phyloP scores from a whole-genome alignment of 1,284 basidiomycete genomes.

The Ceratobasidium sp. region DNA sequence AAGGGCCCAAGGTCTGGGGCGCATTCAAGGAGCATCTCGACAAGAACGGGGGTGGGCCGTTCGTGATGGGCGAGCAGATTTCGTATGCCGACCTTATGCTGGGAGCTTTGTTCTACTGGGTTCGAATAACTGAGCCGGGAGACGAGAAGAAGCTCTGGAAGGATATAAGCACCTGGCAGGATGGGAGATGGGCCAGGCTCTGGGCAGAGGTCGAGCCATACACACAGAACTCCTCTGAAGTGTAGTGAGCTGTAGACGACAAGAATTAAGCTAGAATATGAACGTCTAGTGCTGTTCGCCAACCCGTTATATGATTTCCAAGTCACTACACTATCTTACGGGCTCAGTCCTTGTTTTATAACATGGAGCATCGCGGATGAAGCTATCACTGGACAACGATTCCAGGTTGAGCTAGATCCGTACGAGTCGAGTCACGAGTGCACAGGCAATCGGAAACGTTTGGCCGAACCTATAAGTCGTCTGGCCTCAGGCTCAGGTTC shows the following conservation, averaged over 20 bases:
- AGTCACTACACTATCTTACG: conserved; percentile 46
- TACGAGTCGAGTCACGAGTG: too few species aligned
- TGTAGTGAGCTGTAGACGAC: background rate
- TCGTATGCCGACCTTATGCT: conserved; percentile 16
- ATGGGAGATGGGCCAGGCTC: conserved; percentile 8
- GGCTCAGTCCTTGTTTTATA: conserved; percentile 61
- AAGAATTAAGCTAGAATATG: background rate
- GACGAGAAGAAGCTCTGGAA: conserved; percentile 11
- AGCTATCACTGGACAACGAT: too few species aligned
- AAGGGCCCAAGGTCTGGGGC: background rate
- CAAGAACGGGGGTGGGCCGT: conserved; percentile 11
- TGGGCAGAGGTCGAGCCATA: background rate
- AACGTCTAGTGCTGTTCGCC: conserved; percentile 4
- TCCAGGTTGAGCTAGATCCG: too few species aligned
- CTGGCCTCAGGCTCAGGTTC: too few species aligned
- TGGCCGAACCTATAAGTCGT: background rate
- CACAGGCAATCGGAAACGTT: too few species aligned
- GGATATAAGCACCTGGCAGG: background rate
- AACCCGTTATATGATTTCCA: too few species aligned
- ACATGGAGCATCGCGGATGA: background rate
- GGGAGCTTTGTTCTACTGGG: background rate
- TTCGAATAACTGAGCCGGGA: background rate
- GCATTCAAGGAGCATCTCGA: background rate
- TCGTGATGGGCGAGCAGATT: conserved; percentile 12
- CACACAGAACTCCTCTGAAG: background rate